Evolutionary conservation across 75 land plant species (phyloP).

Genomic region (Pinus albicaulis): DNA sequence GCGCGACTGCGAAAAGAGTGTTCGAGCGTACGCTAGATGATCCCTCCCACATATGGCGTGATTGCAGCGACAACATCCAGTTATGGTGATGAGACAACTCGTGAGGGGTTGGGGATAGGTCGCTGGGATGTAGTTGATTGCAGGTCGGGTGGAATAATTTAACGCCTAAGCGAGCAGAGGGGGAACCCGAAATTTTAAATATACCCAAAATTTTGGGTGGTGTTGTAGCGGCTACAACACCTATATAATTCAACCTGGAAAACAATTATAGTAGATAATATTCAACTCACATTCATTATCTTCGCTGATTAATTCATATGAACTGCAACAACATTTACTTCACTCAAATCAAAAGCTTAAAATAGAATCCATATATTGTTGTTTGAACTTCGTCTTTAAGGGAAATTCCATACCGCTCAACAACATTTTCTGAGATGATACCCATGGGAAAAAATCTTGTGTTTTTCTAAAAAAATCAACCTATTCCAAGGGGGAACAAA

Average conservation of each 20-base stretch:
- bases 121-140: too few relatives aligned
- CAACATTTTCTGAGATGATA: slow-evolving; percentile 95
- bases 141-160: too few relatives aligned
- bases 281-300: not conserved
- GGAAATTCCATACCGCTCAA: slow-evolving; percentile 75
- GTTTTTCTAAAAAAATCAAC: slow-evolving; percentile 63
- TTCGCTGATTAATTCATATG: not conserved
- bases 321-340: not conserved
- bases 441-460: slow-evolving; percentile 97
- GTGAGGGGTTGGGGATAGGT: too few relatives aligned
- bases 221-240: too few relatives aligned
- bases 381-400: slow-evolving; percentile 87
- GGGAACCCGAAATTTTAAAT: too few relatives aligned
- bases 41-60: too few relatives aligned
- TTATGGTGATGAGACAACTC: too few relatives aligned
- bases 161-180: too few relatives aligned
- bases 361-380: slow-evolving; percentile 49
- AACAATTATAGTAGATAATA: not conserved
- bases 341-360: slow-evolving; percentile 4
- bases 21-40: too few relatives aligned
- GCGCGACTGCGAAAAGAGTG: too few relatives aligned
- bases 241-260: slow-evolving; percentile 74
- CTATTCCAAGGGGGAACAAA: slow-evolving; percentile 17
- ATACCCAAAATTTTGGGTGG: too few relatives aligned
- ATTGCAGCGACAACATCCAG: too few relatives aligned